Percentiles rank a stretch among this genome's conserved stretches.
These are phyloP conservation scores for Phytophthora meadii DNA, from an alignment of 352 stramenopile genomes.

Conservation along the genomic window DNA sequence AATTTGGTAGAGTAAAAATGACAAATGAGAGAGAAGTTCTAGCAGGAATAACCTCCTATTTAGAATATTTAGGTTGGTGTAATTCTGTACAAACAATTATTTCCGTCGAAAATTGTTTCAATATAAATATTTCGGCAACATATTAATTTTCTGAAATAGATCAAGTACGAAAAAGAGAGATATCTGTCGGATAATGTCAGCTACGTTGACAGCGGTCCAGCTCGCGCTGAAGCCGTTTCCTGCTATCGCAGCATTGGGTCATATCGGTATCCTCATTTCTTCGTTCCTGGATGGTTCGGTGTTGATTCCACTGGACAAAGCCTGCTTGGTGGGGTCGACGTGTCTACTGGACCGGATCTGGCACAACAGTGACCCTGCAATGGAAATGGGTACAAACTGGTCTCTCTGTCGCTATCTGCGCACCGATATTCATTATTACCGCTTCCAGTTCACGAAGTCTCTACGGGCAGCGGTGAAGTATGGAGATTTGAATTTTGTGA, in stretches of 20 bases:
- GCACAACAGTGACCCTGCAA: constrained; percentile 12
- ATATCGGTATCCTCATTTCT: constrained; percentile 16
- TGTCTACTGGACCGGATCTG: constrained; percentile 26
- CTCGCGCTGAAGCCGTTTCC: constrained; percentile 7
- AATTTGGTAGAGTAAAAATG: background rate
- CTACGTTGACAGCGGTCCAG: background rate
- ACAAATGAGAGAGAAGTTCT: constrained; percentile 10
- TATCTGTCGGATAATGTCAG: background rate
- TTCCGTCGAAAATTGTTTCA: no score
- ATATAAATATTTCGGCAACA: no score
- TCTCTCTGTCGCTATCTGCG: constrained; percentile 16
- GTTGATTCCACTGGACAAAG: constrained; percentile 16
- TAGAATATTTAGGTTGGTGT: background rate
- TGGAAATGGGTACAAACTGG: constrained; percentile 6
- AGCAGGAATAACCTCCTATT: background rate
- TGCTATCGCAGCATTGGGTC: constrained; percentile 5
- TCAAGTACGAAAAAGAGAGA: no score
- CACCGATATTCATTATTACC: constrained; percentile 17
- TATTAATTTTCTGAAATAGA: no score
- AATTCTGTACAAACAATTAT: no score
- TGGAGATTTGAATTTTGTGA: constrained; percentile 13
- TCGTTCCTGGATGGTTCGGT: constrained; percentile 19
- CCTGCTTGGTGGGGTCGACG: constrained; percentile 7
- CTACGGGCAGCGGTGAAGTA: background rate
- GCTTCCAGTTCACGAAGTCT: constrained; percentile 19